These are phyloP conservation scores for Stevia rebaudiana DNA, from an alignment of 140 eudicot genomes.

Conservation along the genomic window DNA sequence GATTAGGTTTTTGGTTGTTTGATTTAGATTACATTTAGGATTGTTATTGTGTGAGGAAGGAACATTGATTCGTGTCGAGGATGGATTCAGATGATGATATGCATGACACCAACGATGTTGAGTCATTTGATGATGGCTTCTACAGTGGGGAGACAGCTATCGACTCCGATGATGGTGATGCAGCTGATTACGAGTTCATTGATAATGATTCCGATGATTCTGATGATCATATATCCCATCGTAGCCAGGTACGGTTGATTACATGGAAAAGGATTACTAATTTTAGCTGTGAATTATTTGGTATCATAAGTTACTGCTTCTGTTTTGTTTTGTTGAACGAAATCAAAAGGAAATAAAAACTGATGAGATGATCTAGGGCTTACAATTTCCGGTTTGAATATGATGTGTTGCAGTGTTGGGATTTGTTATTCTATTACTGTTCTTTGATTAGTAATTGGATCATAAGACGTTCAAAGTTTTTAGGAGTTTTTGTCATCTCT, in stretches of 20 bases:
- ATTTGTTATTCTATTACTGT: neutral
- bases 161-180: constrained; percentile 59
- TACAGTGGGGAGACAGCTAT: constrained; percentile 62
- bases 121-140: constrained; percentile 54
- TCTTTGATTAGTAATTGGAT: constrained; percentile 9
- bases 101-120: constrained; percentile 59
- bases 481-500: constrained; percentile 4
- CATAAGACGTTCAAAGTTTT: neutral
- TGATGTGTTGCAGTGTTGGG: constrained; percentile 11
- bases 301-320: neutral
- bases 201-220: constrained; percentile 71
- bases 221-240: constrained; percentile 45
- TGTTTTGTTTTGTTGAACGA: constrained; percentile 2
- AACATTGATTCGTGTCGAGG: neutral
- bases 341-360: constrained; percentile 4
- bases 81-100: constrained; percentile 66
- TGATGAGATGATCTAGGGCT: constrained; percentile 9
- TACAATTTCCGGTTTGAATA: neutral
- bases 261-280: neutral
- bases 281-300: neutral
- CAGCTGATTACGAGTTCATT: constrained; percentile 53
- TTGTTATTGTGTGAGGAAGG: neutral
- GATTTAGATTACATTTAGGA: constrained; percentile 1
- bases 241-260: constrained; percentile 40
- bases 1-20: constrained; percentile 17